Evolutionary conservation across 164 flowering plant genomes (phyloP).

Genomic region (Aristolochia californica): DNA sequence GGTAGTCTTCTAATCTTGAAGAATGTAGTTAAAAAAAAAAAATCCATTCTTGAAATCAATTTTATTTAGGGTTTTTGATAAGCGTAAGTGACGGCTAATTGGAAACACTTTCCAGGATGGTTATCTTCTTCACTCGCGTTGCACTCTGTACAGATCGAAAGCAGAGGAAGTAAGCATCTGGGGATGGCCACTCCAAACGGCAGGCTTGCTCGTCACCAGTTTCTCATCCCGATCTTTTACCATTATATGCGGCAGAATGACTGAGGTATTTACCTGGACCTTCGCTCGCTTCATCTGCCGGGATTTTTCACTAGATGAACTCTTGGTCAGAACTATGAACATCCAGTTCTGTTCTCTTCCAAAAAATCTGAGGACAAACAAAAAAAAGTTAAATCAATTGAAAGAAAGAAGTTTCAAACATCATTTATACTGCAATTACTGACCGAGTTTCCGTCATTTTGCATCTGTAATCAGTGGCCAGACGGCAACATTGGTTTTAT

Average conservation of each 20-base stretch:
- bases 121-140: slow-evolving; percentile 35
- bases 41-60: neutral
- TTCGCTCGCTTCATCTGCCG: neutral
- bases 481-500: slow-evolving; percentile 27
- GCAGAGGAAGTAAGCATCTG: slow-evolving; percentile 64
- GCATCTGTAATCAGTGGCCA: slow-evolving; percentile 36
- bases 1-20: slow-evolving; percentile 32
- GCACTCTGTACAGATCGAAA: slow-evolving; percentile 46
- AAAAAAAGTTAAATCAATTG: no score
- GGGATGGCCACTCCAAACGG: slow-evolving; percentile 94
- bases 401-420: no score
- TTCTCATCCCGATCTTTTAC: slow-evolving; percentile 49
- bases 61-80: neutral
- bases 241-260: slow-evolving; percentile 59
- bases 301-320: neutral
- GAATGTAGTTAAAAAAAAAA: no score
- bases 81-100: neutral
- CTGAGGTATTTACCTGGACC: slow-evolving; percentile 30
- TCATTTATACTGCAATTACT: neutral
- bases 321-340: neutral
- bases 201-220: slow-evolving; percentile 53
- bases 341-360: no score
- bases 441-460: neutral
- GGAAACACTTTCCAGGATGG: slow-evolving; percentile 38
- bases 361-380: no score